phyloP scores from a whole-genome alignment of 371 early-diverging fungal genomes.

The Dinochytrium kinnereticum region DNA sequence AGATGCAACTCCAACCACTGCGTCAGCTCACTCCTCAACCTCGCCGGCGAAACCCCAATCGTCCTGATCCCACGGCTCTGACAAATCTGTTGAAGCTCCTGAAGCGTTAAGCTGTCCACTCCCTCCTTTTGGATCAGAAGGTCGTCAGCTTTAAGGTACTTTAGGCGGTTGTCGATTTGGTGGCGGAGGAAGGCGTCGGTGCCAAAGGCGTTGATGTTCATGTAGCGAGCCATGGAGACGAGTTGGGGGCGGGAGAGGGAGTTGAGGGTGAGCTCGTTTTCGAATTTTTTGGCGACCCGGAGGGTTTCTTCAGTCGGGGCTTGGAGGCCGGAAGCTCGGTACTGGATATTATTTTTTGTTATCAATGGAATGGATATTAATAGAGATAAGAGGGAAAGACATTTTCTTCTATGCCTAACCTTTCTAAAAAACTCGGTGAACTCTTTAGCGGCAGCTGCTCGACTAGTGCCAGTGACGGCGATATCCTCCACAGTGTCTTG shows the following conservation, averaged over 20 bases:
- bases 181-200: constrained; percentile 92
- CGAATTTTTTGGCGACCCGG: constrained; percentile 82
- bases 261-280: constrained; percentile 91
- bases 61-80: constrained; percentile 90
- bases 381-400: not conserved
- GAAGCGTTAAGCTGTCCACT: constrained; percentile 82
- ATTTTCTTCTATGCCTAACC: constrained; percentile 47
- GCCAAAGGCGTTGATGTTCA: constrained; percentile 93
- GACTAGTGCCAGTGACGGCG: constrained; percentile 65
- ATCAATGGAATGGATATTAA: constrained; percentile 5
- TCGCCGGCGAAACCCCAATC: constrained; percentile 83
- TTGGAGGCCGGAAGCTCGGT: constrained; percentile 84
- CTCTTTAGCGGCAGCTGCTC: constrained; percentile 72
- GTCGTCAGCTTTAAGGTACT: constrained; percentile 88
- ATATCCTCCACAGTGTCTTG: constrained; percentile 94
- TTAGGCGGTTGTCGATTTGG: constrained; percentile 85
- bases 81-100: constrained; percentile 88
- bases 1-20: constrained; percentile 95
- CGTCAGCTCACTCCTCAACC: constrained; percentile 82
- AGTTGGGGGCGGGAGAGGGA: constrained; percentile 93
- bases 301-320: constrained; percentile 85
- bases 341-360: constrained; percentile 51
- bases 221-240: constrained; percentile 91
- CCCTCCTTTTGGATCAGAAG: constrained; percentile 81
- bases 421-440: constrained; percentile 82